Evolutionary conservation across 129 eudicot genomes (phyloP).

Genomic region (sunflower (Helianthus annuus)): HanXRQr2.0-SUNRISE NC_035436.2:206165987-206166486

Average conservation of each 20-base stretch:
- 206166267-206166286: slow-evolving; percentile 81
- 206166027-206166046: not conserved
- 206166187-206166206: slow-evolving; percentile 80
- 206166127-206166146: slow-evolving; percentile 73
- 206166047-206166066: slow-evolving; percentile 4
- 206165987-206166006: not conserved
- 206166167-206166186: slow-evolving; percentile 72
- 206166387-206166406: too few relatives aligned
- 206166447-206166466: slow-evolving; percentile 70
- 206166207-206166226: slow-evolving; percentile 51
- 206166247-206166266: slow-evolving; percentile 72
- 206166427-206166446: not conserved
- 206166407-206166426: too few relatives aligned
- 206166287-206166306: slow-evolving; percentile 52
- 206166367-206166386: not conserved
- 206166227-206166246: slow-evolving; percentile 48
- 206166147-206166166: slow-evolving; percentile 74
- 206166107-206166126: slow-evolving; percentile 80
- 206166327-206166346: slow-evolving; percentile 75
- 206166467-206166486: slow-evolving; percentile 83
- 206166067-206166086: too few relatives aligned
- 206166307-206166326: slow-evolving; percentile 80
- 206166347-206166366: slow-evolving; percentile 89
- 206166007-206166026: not conserved
- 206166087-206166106: slow-evolving; percentile 42